Base-by-base conservation (phyloP, 768 basidiomycete species). In the Hirschioporus abietinus region DNA sequence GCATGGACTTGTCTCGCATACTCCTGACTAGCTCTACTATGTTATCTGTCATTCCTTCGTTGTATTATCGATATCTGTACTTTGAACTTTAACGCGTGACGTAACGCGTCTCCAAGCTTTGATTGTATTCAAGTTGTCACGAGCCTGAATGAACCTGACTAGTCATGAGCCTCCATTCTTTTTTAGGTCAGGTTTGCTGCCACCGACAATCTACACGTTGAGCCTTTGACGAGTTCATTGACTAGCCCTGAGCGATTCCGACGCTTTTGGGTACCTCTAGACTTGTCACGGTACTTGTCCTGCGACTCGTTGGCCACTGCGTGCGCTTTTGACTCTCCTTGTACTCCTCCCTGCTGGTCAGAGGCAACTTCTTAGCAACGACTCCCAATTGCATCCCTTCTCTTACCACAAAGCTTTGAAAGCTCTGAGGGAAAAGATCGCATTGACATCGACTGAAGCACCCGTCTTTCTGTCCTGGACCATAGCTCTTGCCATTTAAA, bases 1-100 rank as follows among this genome's bases (percentile, higher is more conserved):
- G 60, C 60, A 12, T 61, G 60, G 60, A 25, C 23, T 25, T 61
- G 60, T 24, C 60, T 61, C 9, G 60, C 60, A 23, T 61, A 61
- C 23, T 61, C 60, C 12, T 61, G 60, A 61, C 20, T 34, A 3
- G 25, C 60, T 12, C 60, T 30, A 34, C 17, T 18, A 15, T 52
- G 23, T 24, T 24, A 15, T 61, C 9, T 61, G 4, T 61, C 60
- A 8, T 34, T 18, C 23, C 30, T 18, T 61, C 2, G 60, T 18
- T 24, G 23, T 61, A 15, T 61, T 23, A 61, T 17, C 20, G 12
- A 15, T 15, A 6, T 15, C 30, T 15, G 58, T 25, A 61, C 30
- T 61, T 15, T 24, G 25, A 12, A 23, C 15, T 15, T 60, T 5
- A 34, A 18, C 60, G 60, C 60, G 60, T 61, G 60, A 61, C 60